Conservation (phyloP, 257 asterid genomes). For the Echium plantagineum region DNA sequence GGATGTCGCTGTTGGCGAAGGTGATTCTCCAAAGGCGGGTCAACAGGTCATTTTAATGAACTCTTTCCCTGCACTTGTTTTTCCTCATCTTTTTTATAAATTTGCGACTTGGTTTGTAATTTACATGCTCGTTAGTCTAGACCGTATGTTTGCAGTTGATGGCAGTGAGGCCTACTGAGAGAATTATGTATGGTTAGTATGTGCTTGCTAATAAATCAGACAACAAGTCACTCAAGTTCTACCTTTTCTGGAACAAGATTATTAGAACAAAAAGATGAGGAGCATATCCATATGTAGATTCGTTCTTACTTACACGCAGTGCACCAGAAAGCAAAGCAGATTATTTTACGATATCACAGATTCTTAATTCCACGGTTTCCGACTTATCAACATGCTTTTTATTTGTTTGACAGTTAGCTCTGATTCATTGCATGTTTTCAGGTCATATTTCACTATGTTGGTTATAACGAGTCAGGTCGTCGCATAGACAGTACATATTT, state of each 20-base stretch:
- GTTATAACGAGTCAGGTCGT: slow-evolving; percentile 93
- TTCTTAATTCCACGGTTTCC: too few relatives aligned
- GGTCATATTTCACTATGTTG: slow-evolving; percentile 87
- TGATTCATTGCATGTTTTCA: slow-evolving; percentile 16
- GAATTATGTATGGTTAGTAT: too few relatives aligned
- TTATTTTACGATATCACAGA: too few relatives aligned
- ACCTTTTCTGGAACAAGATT: neutral
- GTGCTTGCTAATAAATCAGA: neutral
- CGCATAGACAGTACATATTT: slow-evolving; percentile 95
- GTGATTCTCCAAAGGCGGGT: slow-evolving; percentile 87
- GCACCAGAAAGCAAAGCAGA: too few relatives aligned
- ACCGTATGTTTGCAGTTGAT: neutral
- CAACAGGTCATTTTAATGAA: slow-evolving; percentile 67
- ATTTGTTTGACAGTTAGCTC: neutral
- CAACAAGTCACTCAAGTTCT: neutral
- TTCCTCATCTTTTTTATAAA: neutral
- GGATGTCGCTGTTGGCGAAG: slow-evolving; percentile 73
- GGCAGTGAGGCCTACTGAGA: neutral
- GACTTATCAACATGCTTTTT: too few relatives aligned
- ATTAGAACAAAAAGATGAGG: neutral
- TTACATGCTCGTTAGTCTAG: neutral
- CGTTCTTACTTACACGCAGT: neutral
- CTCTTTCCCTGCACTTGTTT: slow-evolving; percentile 4
- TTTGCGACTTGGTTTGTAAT: neutral
- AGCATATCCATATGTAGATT: neutral